Evolutionary conservation across 352 stramenopile species (phyloP).

Genomic region (Phytophthora sp.): DNA sequence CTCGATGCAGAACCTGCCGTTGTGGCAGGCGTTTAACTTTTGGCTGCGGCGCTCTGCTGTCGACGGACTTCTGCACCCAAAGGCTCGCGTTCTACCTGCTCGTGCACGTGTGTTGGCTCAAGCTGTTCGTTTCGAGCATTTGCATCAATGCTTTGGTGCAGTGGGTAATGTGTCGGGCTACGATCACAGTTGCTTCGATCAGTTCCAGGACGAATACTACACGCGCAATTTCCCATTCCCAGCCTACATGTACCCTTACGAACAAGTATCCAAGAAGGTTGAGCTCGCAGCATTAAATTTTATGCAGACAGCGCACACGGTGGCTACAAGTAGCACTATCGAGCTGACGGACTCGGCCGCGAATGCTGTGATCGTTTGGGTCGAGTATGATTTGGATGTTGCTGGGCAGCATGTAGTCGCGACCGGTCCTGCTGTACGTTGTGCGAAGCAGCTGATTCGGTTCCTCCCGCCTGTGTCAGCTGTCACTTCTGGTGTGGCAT

Average conservation of each 20-base stretch:
- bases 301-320: slow-evolving; percentile 44
- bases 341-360: slow-evolving; percentile 15
- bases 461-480: slow-evolving; percentile 46
- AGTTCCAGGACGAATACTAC: slow-evolving; percentile 75
- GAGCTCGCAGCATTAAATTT: slow-evolving; percentile 62
- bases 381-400: slow-evolving; percentile 66
- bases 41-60: slow-evolving; percentile 76
- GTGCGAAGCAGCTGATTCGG: slow-evolving; percentile 81
- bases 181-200: slow-evolving; percentile 76
- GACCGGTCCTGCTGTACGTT: slow-evolving; percentile 57
- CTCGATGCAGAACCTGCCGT: slow-evolving; percentile 84
- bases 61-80: slow-evolving; percentile 35
- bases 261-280: slow-evolving; percentile 38
- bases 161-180: slow-evolving; percentile 74
- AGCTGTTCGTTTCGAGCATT: slow-evolving; percentile 70
- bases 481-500: not conserved
- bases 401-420: slow-evolving; percentile 49
- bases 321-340: slow-evolving; percentile 16
- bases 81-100: slow-evolving; percentile 58
- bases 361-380: slow-evolving; percentile 79
- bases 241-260: slow-evolving; percentile 82
- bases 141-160: slow-evolving; percentile 82
- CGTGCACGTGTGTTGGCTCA: slow-evolving; percentile 57
- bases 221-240: slow-evolving; percentile 82
- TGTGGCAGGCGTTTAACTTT: slow-evolving; percentile 88